A percentile compares a stretch with the other conserved stretches of the same genome.
phyloP scores from a whole-genome alignment of 2,329 filamentous ascomycete species.

The Bimuria novae-zelandiae region DNA sequence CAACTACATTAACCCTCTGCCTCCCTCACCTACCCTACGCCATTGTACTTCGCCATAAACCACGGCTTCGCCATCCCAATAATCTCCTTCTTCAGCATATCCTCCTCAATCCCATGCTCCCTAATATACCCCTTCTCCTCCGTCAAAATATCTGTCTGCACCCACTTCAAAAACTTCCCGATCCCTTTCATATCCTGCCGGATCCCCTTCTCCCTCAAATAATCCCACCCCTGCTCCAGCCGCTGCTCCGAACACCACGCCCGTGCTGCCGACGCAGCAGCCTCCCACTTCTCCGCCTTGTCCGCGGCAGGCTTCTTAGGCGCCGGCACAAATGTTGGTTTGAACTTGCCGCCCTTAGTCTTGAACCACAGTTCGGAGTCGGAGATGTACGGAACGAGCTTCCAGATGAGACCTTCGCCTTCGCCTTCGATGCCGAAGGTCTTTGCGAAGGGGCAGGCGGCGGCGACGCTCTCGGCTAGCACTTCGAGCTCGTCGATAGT shows the following conservation, averaged over 20 bases:
- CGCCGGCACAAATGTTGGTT: slow-evolving; percentile 25
- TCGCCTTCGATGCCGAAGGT: slow-evolving; percentile 25
- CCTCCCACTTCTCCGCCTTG: slow-evolving; percentile 16
- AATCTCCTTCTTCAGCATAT: slow-evolving; percentile 26
- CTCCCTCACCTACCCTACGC: neutral
- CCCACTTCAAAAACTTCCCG: slow-evolving; percentile 28
- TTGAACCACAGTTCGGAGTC: slow-evolving; percentile 32
- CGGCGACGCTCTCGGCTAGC: slow-evolving; percentile 25
- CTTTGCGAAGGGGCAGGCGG: slow-evolving; percentile 28
- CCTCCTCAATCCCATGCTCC: slow-evolving; percentile 22
- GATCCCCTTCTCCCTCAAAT: slow-evolving; percentile 23
- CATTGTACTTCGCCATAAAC: slow-evolving; percentile 18
- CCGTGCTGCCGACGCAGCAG: slow-evolving; percentile 17
- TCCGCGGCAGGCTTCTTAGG: slow-evolving; percentile 18
- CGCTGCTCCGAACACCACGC: slow-evolving; percentile 28
- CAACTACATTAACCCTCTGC: too few species aligned
- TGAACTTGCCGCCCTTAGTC: slow-evolving; percentile 34
- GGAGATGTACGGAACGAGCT: slow-evolving; percentile 19
- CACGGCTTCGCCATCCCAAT: slow-evolving; percentile 31
- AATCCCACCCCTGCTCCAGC: slow-evolving; percentile 34
- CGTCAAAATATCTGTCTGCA: slow-evolving; percentile 26
- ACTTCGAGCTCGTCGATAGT: slow-evolving; percentile 19
- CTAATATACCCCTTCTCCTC: slow-evolving; percentile 30
- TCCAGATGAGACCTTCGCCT: slow-evolving; percentile 37
- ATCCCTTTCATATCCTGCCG: slow-evolving; percentile 20